phyloP scores from a whole-genome alignment of 176 grass and related monocot species.

The Puya raimondii region DNA sequence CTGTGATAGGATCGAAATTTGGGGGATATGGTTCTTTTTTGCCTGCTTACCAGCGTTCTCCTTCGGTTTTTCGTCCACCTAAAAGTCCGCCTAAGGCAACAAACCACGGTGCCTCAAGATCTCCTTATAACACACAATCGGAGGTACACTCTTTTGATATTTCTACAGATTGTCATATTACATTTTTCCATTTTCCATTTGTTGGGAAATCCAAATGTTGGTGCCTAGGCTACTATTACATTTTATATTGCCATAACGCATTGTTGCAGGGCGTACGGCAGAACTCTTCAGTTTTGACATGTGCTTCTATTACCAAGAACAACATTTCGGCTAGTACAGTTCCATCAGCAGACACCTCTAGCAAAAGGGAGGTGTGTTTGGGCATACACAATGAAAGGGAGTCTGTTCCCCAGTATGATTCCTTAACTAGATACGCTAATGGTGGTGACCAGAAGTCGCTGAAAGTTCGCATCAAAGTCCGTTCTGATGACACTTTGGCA shows the following conservation, averaged over 20 bases:
- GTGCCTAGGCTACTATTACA: too few species aligned
- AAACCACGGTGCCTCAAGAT: constrained; percentile 39
- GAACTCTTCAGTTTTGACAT: constrained; percentile 32
- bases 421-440: constrained; percentile 36
- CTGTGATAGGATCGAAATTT: constrained; percentile 75
- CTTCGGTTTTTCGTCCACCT: constrained; percentile 41
- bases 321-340: constrained; percentile 25
- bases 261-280: constrained; percentile 42
- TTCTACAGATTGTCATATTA: not conserved
- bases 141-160: constrained; percentile 49
- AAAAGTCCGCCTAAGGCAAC: constrained; percentile 51
- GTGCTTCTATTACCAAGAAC: constrained; percentile 41
- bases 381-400: constrained; percentile 28
- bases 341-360: constrained; percentile 34
- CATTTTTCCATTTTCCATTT: not conserved
- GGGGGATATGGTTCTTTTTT: constrained; percentile 97
- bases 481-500: constrained; percentile 45
- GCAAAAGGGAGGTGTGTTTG: constrained; percentile 35
- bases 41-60: constrained; percentile 79
- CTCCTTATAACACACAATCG: constrained; percentile 45
- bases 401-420: constrained; percentile 28
- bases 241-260: constrained; percentile 22
- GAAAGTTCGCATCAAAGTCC: constrained; percentile 98
- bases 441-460: constrained; percentile 54
- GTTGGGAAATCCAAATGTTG: not conserved